Evolutionary conservation across 768 basidiomycete species (phyloP).

Genomic region (Kwoniella shandongensis): DNA sequence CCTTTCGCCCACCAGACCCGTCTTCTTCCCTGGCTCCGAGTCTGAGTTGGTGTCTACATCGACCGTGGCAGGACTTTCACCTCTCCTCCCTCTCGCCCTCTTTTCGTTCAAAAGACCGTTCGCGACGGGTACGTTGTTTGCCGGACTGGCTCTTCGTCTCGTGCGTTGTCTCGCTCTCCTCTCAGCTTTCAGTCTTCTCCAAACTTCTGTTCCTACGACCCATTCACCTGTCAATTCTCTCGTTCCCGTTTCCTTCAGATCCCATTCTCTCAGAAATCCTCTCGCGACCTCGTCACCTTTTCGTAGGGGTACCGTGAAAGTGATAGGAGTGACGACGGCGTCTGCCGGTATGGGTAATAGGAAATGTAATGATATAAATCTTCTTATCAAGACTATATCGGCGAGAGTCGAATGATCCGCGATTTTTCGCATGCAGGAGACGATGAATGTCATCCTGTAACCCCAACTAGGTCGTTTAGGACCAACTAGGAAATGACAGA

Average conservation of each 20-base stretch:
- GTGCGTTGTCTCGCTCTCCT: constrained; percentile 57
- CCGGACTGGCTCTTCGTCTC: constrained; percentile 3
- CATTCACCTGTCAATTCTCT: constrained; percentile 91
- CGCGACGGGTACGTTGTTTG: too few species aligned
- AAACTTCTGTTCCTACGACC: constrained; percentile 90
- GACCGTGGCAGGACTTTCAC: background rate
- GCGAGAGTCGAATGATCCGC: constrained; percentile 77
- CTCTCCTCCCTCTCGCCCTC: constrained; percentile 1
- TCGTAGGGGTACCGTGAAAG: constrained; percentile 75
- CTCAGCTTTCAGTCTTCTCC: constrained; percentile 80
- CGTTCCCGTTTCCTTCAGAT: constrained; percentile 69
- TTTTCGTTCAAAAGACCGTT: too few species aligned
- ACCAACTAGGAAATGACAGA: constrained; percentile 78
- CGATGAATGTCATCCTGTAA: constrained; percentile 77
- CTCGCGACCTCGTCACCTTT: constrained; percentile 26
- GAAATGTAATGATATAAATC: constrained; percentile 73
- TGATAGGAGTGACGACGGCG: constrained; percentile 90
- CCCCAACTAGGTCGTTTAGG: constrained; percentile 90
- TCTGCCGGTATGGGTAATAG: constrained; percentile 85
- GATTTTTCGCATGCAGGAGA: constrained; percentile 73
- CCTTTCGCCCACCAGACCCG: constrained; percentile 59
- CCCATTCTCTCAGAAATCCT: constrained; percentile 73
- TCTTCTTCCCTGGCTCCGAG: background rate
- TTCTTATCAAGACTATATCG: constrained; percentile 69
- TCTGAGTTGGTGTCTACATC: constrained; percentile 3